These are phyloP conservation scores for Zalaria sp. DNA, from an alignment of 2,329 filamentous ascomycete genomes.

Conservation along the genomic window DNA sequence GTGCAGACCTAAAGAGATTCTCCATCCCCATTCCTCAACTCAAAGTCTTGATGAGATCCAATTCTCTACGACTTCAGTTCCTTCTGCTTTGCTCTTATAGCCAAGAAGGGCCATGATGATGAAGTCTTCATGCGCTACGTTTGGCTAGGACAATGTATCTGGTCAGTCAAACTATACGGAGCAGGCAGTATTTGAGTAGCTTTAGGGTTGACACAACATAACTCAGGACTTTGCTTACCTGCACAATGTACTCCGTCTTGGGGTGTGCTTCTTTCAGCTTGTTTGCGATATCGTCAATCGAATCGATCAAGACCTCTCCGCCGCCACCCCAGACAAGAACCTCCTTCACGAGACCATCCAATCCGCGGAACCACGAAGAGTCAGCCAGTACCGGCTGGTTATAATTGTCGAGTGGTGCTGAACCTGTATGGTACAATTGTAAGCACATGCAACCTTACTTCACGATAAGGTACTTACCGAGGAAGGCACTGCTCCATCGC, in stretches of 20 bases:
- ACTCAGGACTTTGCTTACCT: conserved; percentile 2
- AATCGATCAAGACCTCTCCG: conserved; percentile 42
- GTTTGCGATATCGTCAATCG: conserved; percentile 36
- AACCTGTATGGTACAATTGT: conserved; percentile 4
- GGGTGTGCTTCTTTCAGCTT: conserved; percentile 30
- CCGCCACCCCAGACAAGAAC: conserved; percentile 40
- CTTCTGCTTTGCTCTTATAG: conserved; percentile 22
- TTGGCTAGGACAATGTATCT: conserved; percentile 11
- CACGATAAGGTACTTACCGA: conserved; percentile 17
- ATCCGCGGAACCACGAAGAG: conserved; percentile 37
- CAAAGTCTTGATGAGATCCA: conserved; percentile 24
- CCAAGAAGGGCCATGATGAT: conserved; percentile 25
- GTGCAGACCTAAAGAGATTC: no score
- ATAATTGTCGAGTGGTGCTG: conserved; percentile 31
- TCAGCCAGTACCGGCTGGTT: conserved; percentile 37
- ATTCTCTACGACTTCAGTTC: conserved; percentile 19
- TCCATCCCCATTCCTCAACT: no score
- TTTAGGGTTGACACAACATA: not conserved
- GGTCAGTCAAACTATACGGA: not conserved
- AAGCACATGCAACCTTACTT: not conserved
- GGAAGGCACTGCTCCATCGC: conserved; percentile 35
- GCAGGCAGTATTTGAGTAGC: no score
- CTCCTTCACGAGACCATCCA: conserved; percentile 29
- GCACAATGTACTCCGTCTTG: conserved; percentile 19
- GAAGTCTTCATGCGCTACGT: conserved; percentile 27